Evolutionary conservation across 371 early-diverging fungal genomes (phyloP), one percentile per base, ranked within the genome.

Genomic region (Syncephalastrum monosporum): DNA sequence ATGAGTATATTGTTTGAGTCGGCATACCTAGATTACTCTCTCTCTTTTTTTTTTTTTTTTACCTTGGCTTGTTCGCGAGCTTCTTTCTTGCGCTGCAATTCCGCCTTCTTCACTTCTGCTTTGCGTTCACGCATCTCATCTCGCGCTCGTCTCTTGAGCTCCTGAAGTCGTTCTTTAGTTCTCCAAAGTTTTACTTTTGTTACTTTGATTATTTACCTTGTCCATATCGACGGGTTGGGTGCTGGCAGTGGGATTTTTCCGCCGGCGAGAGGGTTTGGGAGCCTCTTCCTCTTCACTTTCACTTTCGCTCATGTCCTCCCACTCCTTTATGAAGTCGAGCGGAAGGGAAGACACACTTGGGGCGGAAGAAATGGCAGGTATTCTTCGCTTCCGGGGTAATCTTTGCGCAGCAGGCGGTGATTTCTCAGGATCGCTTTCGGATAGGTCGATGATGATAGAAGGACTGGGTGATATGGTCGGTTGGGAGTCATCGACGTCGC

Each of bases 31-130:
- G 27, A 27, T 27, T 27, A 1, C 3, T 27, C 27, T 3, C 3
- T 21, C 2, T 21, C 2, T 21, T 21, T 21, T 21, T 21, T 21
- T 21, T 21, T 21, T 21, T 21, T 43, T 47, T 17, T 45, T 41
- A 50, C 19, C 27, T 51, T 51, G 38, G 41, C 50, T 52, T 45
- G 48, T 42, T 54, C 54, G 16, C 54, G 49, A 38, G 53, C 59
- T 46, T 46, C 47, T 41, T 52, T 47, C 29, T 57, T 61, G 52
- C 46, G 49, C 47, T 23, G 29, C 49, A 42, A 16, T 15, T 24
- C 50, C 51, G 64, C 69, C 47, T 56, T 65, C 54, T 65, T 51
- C 47, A 58, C 53, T 8, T 42, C 4, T 17, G 38, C 57, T 27
- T 24, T 19, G 0, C 6, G 42, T 45, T 45, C 45, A 12, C 45